A percentile compares a stretch with the other conserved stretches of the same genome.
phyloP scores from a whole-genome alignment of 345 rosid genomes.

The Populus pruinosa region DNA sequence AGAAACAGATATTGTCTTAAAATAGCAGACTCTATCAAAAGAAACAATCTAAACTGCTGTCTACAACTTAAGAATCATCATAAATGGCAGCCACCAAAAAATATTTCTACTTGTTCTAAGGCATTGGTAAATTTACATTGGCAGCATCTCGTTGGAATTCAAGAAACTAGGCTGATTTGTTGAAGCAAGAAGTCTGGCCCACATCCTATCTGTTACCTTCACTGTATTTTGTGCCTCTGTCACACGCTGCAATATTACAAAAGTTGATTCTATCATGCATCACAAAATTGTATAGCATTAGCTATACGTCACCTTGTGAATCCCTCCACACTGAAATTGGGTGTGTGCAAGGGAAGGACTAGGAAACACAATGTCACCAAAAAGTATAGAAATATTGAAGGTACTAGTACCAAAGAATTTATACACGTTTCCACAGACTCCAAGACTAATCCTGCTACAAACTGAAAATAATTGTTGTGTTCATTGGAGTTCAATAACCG shows the following conservation, averaged over 20 bases:
- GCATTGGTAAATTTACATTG: not conserved
- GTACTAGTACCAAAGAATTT: not conserved
- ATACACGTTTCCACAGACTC: not conserved
- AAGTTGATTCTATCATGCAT: not conserved
- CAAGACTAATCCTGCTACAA: not conserved
- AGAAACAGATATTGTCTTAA: not conserved
- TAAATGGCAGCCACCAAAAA: not conserved
- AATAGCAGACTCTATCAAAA: not conserved
- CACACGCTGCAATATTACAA: constrained; percentile 54
- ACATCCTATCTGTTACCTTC: constrained; percentile 86
- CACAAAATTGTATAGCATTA: not conserved
- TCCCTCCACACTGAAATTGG: no score
- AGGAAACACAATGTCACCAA: no score
- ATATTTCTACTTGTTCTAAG: not conserved
- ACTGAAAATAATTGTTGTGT: not conserved
- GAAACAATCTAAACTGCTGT: not conserved
- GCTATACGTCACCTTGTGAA: not conserved
- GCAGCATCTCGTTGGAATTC: constrained; percentile 33
- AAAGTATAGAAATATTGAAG: no score
- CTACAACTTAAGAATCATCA: not conserved
- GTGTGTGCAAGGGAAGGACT: no score
- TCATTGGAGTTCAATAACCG: not conserved
- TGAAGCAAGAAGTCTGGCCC: constrained; percentile 97
- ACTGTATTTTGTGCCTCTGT: constrained; percentile 71
- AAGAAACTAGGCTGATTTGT: constrained; percentile 90